Base-by-base conservation (phyloP, 1,284 basidiomycete genomes). In the Athelia sp. region DNA sequence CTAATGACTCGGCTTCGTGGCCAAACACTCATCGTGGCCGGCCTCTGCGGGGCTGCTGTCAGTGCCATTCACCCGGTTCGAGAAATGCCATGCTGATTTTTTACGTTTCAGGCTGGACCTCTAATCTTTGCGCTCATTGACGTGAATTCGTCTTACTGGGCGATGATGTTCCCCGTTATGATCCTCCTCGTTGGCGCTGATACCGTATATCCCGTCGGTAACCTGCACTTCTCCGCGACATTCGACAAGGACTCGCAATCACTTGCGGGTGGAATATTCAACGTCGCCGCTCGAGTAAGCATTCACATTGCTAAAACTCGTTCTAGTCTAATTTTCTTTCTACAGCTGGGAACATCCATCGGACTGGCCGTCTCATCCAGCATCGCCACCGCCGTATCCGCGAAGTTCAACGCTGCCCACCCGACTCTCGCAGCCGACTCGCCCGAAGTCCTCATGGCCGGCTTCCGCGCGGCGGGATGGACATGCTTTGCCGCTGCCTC, bases 241-340 rank as follows among this genome's bases (percentile, higher is more conserved):
- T 68, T 71, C 50, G 63, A 63, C 44, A 56, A 61, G 26, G 58
- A 65, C 49, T 69, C 68, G 13, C 68, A 70, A 58, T 62, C 66
- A 3, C 53, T 71, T 22, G 63, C 68, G 1, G 68, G 68, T 14
- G 64, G 67, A 15, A 56, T 71, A 31, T 70, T 69, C 58, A 69
- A 61, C 50, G 66, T 70, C 31, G 63, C 67, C 14, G 67, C 62
- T 10, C 58, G 68, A 31, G 66, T 69, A 48, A 47, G 54, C 45
- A 22, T 32, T 23, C 2, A 15, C 22, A n/a, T 8, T 32, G 24
- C 14, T 19, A 23, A 45, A 19, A 19, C 26, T 47, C 46, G 36
- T 46, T 21, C 51, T 23, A 24, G 29, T 17, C 14, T 38, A 42
- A 2, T 43, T 11, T 34, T 34, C 11, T n/a, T 34, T 11, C n/a